A percentile compares a stretch with the other conserved stretches of the same genome.
Evolutionary conservation across 495 filamentous ascomycete species (phyloP).

Genomic region (Penicillium malachiteum): DNA sequence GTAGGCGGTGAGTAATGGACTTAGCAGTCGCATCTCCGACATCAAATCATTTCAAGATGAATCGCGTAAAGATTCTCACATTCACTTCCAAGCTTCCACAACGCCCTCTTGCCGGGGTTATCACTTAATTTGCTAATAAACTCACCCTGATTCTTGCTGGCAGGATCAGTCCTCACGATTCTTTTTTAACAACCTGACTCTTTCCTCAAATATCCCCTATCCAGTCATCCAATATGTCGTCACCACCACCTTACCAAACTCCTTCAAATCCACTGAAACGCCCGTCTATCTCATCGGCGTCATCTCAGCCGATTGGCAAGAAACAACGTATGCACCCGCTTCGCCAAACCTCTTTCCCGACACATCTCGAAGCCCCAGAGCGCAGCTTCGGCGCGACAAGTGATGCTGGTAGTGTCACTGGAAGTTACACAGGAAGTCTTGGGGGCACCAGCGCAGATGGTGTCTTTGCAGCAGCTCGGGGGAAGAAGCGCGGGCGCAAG

Average conservation of each 20-base stretch:
- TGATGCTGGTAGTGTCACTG: constrained; percentile 66
- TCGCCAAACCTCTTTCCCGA: constrained; percentile 86
- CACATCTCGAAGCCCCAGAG: constrained; percentile 43
- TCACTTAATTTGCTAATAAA: no score
- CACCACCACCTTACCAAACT: constrained; percentile 39
- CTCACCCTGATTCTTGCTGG: no score
- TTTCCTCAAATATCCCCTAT: neutral
- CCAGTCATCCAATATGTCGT: constrained; percentile 37
- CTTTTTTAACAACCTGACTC: neutral
- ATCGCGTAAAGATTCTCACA: neutral
- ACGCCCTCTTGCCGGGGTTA: no score
- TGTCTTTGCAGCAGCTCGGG: constrained; percentile 36
- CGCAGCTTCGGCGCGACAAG: constrained; percentile 69
- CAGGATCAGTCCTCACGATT: neutral
- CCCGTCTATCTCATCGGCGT: constrained; percentile 39
- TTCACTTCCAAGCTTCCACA: neutral
- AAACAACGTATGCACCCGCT: constrained; percentile 65
- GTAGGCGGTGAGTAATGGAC: constrained; percentile 10
- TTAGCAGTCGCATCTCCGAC: neutral
- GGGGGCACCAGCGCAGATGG: constrained; percentile 56
- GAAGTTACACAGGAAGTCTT: constrained; percentile 53
- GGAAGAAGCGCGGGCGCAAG: constrained; percentile 65
- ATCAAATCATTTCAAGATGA: constrained; percentile 1
- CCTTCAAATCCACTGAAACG: constrained; percentile 44
- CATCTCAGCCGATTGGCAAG: constrained; percentile 34